phyloP scores from a whole-genome alignment of 768 basidiomycete species.

The Serendipita sp. region DNA sequence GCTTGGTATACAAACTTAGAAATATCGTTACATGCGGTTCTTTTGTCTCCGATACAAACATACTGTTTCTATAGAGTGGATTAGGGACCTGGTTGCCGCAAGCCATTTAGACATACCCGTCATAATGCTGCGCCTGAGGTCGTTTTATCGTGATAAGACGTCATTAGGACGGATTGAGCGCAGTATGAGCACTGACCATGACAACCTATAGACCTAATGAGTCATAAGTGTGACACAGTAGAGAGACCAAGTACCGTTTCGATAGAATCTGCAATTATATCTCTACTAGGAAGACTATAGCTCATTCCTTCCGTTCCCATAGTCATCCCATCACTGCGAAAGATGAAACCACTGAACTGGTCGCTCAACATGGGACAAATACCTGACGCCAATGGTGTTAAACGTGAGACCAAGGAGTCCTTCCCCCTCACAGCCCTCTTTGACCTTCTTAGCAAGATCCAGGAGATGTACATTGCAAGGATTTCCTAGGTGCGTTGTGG shows the following conservation, averaged over 20 bases:
- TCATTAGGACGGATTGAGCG: not conserved
- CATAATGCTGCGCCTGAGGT: constrained; percentile 66
- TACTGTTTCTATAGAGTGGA: not conserved
- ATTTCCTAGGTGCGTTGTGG: constrained; percentile 34
- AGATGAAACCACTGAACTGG: not conserved
- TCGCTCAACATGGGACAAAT: not conserved
- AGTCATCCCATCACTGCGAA: constrained; percentile 60
- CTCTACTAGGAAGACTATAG: constrained; percentile 64
- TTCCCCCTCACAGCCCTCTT: constrained; percentile 67
- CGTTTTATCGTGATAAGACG: not conserved
- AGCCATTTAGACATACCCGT: constrained; percentile 38
- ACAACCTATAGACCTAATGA: constrained; percentile 30
- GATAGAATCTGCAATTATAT: constrained; percentile 79
- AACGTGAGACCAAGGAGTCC: constrained; percentile 69
- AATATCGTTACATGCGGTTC: not conserved
- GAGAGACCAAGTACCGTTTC: constrained; percentile 39
- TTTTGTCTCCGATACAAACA: not conserved
- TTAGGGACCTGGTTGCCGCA: not conserved
- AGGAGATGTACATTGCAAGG: constrained; percentile 76
- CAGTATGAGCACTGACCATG: constrained; percentile 24
- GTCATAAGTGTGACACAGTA: not conserved
- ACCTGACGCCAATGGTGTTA: constrained; percentile 77
- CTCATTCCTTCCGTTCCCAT: constrained; percentile 70
- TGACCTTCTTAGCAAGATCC: constrained; percentile 61
- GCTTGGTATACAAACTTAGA: constrained; percentile 50